A percentile compares a stretch with the other conserved stretches of the same genome.
Evolutionary conservation across 192 early-diverging fungal genomes (phyloP).

Genomic region (Backusella psychrophila): DNA sequence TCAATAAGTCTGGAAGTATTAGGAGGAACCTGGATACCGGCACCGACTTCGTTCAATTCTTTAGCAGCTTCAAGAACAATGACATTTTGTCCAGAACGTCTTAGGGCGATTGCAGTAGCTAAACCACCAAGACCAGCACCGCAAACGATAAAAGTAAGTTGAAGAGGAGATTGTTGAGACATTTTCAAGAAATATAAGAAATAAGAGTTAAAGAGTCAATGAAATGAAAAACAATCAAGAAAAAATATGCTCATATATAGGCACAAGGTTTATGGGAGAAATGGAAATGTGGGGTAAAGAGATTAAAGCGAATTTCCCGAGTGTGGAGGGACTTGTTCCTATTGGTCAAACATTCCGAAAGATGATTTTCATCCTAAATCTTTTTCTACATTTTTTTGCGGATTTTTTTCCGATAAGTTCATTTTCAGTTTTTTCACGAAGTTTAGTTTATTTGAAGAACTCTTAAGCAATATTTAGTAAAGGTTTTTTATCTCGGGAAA

Average conservation of each 20-base stretch:
- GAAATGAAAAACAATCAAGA: neutral
- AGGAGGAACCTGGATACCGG: slow-evolving; percentile 21
- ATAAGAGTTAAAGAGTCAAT: neutral
- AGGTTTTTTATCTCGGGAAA: neutral
- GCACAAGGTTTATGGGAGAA: neutral
- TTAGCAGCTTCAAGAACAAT: slow-evolving; percentile 19
- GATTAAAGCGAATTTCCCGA: neutral
- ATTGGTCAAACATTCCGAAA: neutral
- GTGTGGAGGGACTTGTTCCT: neutral
- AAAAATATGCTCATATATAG: slow-evolving; percentile 7
- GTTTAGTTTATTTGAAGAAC: neutral
- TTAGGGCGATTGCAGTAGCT: slow-evolving; percentile 15
- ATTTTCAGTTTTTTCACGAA: neutral
- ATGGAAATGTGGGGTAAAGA: neutral
- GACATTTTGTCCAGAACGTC: slow-evolving; percentile 14
- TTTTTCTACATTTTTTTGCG: neutral
- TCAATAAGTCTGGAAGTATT: slow-evolving; percentile 16
- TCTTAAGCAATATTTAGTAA: neutral
- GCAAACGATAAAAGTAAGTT: slow-evolving; percentile 12
- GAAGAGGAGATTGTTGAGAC: neutral
- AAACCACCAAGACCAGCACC: slow-evolving; percentile 19
- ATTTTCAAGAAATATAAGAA: slow-evolving; percentile 8
- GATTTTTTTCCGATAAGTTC: neutral
- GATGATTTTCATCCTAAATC: neutral
- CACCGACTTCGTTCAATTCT: slow-evolving; percentile 16